These are phyloP conservation scores for Populus hybrid DNA, from an alignment of 441 rosid species.

Conservation along the genomic window DNA sequence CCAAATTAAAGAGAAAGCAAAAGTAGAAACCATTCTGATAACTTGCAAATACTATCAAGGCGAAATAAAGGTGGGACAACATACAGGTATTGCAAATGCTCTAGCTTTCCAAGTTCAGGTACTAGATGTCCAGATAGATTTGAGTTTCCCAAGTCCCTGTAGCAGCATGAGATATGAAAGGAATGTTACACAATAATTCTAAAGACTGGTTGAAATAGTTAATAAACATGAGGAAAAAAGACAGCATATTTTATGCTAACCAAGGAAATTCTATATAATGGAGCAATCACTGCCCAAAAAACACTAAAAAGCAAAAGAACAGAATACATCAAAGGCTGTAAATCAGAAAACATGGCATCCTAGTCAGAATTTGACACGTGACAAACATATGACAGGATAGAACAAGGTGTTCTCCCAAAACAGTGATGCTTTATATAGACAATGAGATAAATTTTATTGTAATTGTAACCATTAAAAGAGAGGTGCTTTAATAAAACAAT, in stretches of 20 bases:
- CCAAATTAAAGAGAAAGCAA: background rate
- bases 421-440: background rate
- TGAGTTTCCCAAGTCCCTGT: conserved; percentile 94
- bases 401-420: background rate
- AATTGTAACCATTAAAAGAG: background rate
- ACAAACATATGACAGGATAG: background rate
- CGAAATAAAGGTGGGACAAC: conserved; percentile 24
- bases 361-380: background rate
- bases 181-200: background rate
- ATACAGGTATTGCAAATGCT: conserved; percentile 87
- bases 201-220: background rate
- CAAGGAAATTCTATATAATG: background rate
- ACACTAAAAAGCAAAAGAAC: background rate
- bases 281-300: background rate
- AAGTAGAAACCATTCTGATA: background rate
- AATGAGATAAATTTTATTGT: background rate
- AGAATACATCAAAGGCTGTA: background rate
- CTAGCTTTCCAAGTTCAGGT: conserved; percentile 80
- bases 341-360: background rate
- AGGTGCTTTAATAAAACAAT: background rate
- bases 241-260: background rate
- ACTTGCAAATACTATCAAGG: background rate
- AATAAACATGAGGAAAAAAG: background rate
- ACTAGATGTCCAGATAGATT: conserved; percentile 86
- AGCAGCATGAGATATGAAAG: background rate